A percentile compares a stretch with the other conserved stretches of the same genome.
Conservation (phyloP, 108 stramenopile species). For the Nitzschia inconspicua region DNA sequence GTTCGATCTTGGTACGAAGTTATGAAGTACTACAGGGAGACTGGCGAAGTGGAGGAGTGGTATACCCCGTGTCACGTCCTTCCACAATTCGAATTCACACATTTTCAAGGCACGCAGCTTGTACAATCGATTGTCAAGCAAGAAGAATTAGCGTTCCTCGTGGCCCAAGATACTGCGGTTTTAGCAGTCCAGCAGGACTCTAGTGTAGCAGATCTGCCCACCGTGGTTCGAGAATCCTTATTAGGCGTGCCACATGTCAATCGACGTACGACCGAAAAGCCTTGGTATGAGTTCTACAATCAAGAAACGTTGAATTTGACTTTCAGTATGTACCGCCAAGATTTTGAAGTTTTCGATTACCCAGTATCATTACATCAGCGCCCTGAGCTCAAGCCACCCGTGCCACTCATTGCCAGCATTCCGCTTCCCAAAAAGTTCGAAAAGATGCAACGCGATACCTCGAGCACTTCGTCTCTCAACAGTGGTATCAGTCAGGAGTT, state of each 20-base stretch:
- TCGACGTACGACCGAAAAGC: conserved; percentile 26
- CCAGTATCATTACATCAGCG: background rate
- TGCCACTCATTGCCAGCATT: background rate
- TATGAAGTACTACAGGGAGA: conserved; percentile 37
- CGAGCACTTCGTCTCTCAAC: too few species aligned
- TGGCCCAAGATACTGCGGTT: background rate
- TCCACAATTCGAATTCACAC: conserved; percentile 56
- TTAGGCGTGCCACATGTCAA: conserved; percentile 43
- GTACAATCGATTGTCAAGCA: conserved; percentile 57
- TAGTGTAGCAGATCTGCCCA: conserved; percentile 17
- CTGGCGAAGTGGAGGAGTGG: conserved; percentile 56
- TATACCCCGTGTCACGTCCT: conserved; percentile 51
- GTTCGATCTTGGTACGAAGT: conserved; percentile 34
- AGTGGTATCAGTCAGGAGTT: too few species aligned
- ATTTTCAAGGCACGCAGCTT: conserved; percentile 24
- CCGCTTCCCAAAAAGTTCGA: too few species aligned
- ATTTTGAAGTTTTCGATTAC: conserved; percentile 58
- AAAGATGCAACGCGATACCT: too few species aligned
- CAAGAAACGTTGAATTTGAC: conserved; percentile 57
- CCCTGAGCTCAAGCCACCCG: background rate
- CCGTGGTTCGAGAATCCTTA: conserved; percentile 33
- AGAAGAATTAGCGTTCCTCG: conserved; percentile 42
- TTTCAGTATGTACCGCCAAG: conserved; percentile 49
- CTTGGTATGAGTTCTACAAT: conserved; percentile 43
- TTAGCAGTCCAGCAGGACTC: conserved; percentile 10